These are phyloP conservation scores for Crotalaria pallida DNA, from an alignment of 306 rosid genomes.

Conservation along the genomic window DNA sequence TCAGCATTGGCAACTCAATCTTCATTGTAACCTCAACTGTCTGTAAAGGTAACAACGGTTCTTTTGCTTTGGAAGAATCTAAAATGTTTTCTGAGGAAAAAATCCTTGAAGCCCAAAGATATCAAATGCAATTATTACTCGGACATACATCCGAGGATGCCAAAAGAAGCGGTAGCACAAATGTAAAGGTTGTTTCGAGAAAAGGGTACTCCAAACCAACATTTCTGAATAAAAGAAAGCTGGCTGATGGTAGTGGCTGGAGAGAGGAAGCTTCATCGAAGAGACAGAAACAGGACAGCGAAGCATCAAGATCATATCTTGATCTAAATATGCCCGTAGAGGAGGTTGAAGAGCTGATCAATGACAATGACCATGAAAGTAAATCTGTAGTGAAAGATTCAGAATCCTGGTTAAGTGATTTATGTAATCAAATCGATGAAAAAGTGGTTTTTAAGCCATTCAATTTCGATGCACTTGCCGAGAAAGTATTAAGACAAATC, in stretches of 20 bases:
- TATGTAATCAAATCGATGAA: conserved; percentile 45
- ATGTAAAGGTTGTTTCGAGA: conserved; percentile 40
- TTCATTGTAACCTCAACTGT: conserved; percentile 44
- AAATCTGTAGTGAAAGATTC: conserved; percentile 45
- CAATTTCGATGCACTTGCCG: conserved; percentile 56
- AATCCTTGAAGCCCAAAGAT: conserved; percentile 60
- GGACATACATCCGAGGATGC: conserved; percentile 35
- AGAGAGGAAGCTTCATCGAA: conserved; percentile 22
- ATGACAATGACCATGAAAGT: conserved; percentile 35
- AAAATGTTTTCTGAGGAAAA: conserved; percentile 59
- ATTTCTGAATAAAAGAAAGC: conserved; percentile 56
- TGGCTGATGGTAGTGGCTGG: conserved; percentile 27
- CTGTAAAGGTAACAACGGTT: conserved; percentile 24
- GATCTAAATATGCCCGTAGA: conserved; percentile 75
- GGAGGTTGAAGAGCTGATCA: conserved; percentile 36
- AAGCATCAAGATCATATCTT: conserved; percentile 52
- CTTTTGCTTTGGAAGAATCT: conserved; percentile 13
- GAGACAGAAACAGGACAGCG: conserved; percentile 34
- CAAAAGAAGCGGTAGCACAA: conserved; percentile 22
- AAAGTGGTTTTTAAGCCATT: conserved; percentile 57
- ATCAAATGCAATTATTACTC: conserved; percentile 52
- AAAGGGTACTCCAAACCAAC: conserved; percentile 29
- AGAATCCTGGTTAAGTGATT: conserved; percentile 59
- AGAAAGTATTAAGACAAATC: conserved; percentile 37
- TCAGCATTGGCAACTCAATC: conserved; percentile 49